These are phyloP conservation scores for Pseudogymnoascus pannorum DNA, from an alignment of 2,329 filamentous ascomycete species.

Conservation along the genomic window DNA sequence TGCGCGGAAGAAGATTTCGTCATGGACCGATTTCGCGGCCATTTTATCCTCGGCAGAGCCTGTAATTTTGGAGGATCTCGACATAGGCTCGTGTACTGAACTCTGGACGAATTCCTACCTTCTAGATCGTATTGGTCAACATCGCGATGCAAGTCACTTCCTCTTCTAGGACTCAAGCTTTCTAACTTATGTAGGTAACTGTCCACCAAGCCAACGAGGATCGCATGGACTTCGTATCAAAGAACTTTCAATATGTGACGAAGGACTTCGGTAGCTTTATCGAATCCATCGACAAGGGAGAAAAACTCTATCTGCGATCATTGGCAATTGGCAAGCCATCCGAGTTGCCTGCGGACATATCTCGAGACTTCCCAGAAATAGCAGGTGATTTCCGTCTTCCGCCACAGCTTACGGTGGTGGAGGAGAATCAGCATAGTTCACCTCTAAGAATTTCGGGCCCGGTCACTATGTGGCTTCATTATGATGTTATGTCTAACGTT, in stretches of 20 bases:
- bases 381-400: constrained; percentile 65
- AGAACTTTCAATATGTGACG: constrained; percentile 74
- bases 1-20: constrained; percentile 44
- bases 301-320: constrained; percentile 68
- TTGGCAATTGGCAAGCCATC: constrained; percentile 63
- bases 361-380: constrained; percentile 63
- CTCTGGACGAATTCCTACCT: constrained; percentile 67
- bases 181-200: constrained; percentile 46
- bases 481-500: constrained; percentile 85
- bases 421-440: constrained; percentile 64
- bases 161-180: neutral
- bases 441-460: constrained; percentile 72
- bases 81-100: constrained; percentile 60
- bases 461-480: constrained; percentile 85
- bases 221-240: constrained; percentile 72
- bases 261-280: constrained; percentile 63
- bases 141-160: constrained; percentile 47
- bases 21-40: constrained; percentile 49
- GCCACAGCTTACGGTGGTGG: constrained; percentile 48
- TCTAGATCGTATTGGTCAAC: constrained; percentile 49
- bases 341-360: constrained; percentile 61
- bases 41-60: constrained; percentile 54
- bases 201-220: constrained; percentile 62
- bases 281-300: constrained; percentile 48
- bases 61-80: constrained; percentile 55